Evolutionary conservation across 2,329 filamentous ascomycete genomes (phyloP).

Genomic region (Tricladium varicosporioides): DNA sequence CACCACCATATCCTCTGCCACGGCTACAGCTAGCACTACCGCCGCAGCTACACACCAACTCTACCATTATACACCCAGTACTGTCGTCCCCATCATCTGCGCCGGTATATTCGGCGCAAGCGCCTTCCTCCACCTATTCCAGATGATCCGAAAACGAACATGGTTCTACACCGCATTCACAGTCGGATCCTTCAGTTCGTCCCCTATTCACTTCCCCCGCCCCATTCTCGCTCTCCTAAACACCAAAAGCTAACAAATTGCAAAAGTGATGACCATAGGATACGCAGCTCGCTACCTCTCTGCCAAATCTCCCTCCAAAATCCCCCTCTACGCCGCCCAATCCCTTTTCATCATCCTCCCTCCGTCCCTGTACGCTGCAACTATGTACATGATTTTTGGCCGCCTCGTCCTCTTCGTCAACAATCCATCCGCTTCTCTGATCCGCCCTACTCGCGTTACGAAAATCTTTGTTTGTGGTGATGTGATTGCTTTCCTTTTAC

Average conservation of each 20-base stretch:
- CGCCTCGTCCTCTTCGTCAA: slow-evolving; percentile 24
- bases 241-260: not conserved
- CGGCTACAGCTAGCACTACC: not conserved
- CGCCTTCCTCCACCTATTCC: slow-evolving; percentile 13
- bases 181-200: slow-evolving; percentile 16
- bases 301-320: slow-evolving; percentile 25
- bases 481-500: slow-evolving; percentile 50
- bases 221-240: not conserved
- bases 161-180: slow-evolving; percentile 21
- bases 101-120: slow-evolving; percentile 17
- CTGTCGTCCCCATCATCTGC: slow-evolving; percentile 3
- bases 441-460: slow-evolving; percentile 46
- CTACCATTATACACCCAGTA: slow-evolving; percentile 16
- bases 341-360: slow-evolving; percentile 30
- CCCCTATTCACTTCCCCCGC: not conserved
- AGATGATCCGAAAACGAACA: slow-evolving; percentile 18
- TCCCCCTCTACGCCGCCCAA: slow-evolving; percentile 34
- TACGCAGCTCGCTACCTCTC: slow-evolving; percentile 21
- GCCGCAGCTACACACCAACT: not conserved
- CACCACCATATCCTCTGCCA: not conserved
- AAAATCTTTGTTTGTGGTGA: slow-evolving; percentile 56
- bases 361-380: slow-evolving; percentile 33
- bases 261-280: slow-evolving; percentile 24
- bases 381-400: slow-evolving; percentile 33
- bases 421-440: slow-evolving; percentile 32